Base-by-base conservation (phyloP, 345 rosid genomes). In the Bretschneidera sinensis region DNA sequence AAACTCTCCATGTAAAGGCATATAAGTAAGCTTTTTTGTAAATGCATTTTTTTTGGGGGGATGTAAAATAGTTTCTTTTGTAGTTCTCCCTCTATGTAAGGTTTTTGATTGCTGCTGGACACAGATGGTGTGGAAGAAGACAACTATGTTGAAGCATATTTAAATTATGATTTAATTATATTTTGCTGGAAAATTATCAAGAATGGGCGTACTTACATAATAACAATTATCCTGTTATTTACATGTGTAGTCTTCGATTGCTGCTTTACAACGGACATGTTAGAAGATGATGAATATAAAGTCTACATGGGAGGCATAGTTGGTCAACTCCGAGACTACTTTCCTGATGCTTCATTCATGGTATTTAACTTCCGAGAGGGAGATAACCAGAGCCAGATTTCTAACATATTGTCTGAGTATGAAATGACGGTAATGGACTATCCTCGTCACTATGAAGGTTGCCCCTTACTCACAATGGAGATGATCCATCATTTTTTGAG, bases 341-440 rank as follows among this genome's bases (percentile, higher is more conserved):
- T 78, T 55, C 84, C 85, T 5, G 76, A 75, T 59, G 86, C 84
- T 52, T 85, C 90, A 4, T 86, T 75, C 73, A 84, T 88, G 96
- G 92, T 82, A 68, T 88, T 88, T 63, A 84, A 86, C 61, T 84
- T 88, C 73, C 79, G 80, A 20, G 88, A 85, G 24, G 84, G 79
- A 49, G 81, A 71, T 62, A 49, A 70, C 28, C 85, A 69, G 68
- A 88, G 87, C 72, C 78, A 25, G 52, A 80, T 88, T 49, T 73
- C 72, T 45, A 69, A 48, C 47, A 71, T 82, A 53, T 81, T 88
- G 56, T 72, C 88, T 0, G 83, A 84, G 28, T 73, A 75, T 64
- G 88, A 79, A 71, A 80, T 88, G 86, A 88, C 92, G n/a, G 88
- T 85, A 48, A 82, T 83, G 86, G 92, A 88, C 65, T 88, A 88